These are phyloP conservation scores for Kluyveromyces starmeri DNA, from an alignment of 805 yeast genomes.

Conservation along the genomic window DNA sequence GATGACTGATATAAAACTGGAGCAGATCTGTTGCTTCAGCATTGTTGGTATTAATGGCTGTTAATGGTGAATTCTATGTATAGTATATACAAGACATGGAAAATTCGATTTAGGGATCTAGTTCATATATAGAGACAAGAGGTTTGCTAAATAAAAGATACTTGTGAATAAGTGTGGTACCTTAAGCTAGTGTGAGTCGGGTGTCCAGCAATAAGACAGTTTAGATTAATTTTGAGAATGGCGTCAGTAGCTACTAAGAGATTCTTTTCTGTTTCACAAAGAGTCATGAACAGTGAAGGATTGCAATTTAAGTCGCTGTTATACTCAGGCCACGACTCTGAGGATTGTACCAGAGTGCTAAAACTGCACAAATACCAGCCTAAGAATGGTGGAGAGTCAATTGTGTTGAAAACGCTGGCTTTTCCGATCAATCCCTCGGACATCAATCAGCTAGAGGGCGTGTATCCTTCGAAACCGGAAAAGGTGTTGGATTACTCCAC, in stretches of 20 bases:
- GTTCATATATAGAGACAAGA: no score
- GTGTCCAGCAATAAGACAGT: no score
- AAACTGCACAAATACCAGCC: slow-evolving; percentile 23
- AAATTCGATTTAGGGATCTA: no score
- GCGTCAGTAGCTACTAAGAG: background rate
- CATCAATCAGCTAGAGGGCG: slow-evolving; percentile 75
- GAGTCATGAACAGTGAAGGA: slow-evolving; percentile 19
- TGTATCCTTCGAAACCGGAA: slow-evolving; percentile 70
- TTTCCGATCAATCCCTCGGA: slow-evolving; percentile 90
- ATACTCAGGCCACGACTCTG: slow-evolving; percentile 23
- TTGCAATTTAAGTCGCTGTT: slow-evolving; percentile 23
- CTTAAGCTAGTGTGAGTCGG: no score
- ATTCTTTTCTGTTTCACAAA: slow-evolving; percentile 7
- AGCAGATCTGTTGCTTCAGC: no score
- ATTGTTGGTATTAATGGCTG: no score
- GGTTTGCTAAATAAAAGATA: no score
- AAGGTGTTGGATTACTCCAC: slow-evolving; percentile 45
- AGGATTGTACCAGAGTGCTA: slow-evolving; percentile 23
- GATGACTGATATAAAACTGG: no score
- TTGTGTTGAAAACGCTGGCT: slow-evolving; percentile 63
- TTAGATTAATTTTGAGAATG: no score
- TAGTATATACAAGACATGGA: no score
- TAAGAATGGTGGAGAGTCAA: slow-evolving; percentile 16
- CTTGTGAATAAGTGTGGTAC: no score
- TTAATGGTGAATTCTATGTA: no score